These are phyloP conservation scores for Leccinum fuscescens DNA, from an alignment of 1,284 basidiomycete genomes.

Conservation along the genomic window DNA sequence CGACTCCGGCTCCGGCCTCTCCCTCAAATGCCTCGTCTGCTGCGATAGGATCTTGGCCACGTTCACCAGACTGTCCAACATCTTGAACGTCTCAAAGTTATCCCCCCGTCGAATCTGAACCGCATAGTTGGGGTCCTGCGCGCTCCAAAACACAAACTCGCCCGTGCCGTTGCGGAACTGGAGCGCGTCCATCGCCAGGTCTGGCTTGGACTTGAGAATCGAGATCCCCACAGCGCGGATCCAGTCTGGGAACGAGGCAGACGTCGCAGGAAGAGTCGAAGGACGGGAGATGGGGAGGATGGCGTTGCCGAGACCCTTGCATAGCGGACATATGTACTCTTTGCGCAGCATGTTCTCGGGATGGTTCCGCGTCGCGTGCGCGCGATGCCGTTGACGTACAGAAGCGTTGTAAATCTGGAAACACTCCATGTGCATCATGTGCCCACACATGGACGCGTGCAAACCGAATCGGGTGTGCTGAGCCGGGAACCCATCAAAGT, in stretches of 20 bases:
- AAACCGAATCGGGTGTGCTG: constrained; percentile 81
- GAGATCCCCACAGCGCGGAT: constrained; percentile 77
- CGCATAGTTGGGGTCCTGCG: constrained; percentile 70
- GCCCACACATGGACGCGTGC: constrained; percentile 88
- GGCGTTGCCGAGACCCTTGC: constrained; percentile 95
- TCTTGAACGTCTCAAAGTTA: constrained; percentile 61
- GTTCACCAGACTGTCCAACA: constrained; percentile 76
- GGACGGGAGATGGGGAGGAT: constrained; percentile 78
- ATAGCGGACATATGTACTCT: constrained; percentile 98
- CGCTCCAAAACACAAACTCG: constrained; percentile 82
- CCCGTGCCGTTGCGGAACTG: constrained; percentile 77
- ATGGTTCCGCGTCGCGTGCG: constrained; percentile 91
- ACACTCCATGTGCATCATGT: constrained; percentile 97
- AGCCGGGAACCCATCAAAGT: constrained; percentile 75
- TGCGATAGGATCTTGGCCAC: constrained; percentile 68
- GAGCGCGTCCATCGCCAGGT: constrained; percentile 62
- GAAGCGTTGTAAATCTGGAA: constrained; percentile 90
- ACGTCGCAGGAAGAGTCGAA: constrained; percentile 47
- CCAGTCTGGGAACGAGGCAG: constrained; percentile 73
- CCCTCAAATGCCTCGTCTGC: constrained; percentile 72
- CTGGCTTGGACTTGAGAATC: constrained; percentile 76
- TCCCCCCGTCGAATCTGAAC: constrained; percentile 52
- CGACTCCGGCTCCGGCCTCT: constrained; percentile 68
- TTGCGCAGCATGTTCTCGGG: constrained; percentile 90
- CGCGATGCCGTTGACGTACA: constrained; percentile 84